These are phyloP conservation scores for Fusarium nematophilum DNA, from an alignment of 2,329 filamentous ascomycete genomes.

Conservation along the genomic window DNA sequence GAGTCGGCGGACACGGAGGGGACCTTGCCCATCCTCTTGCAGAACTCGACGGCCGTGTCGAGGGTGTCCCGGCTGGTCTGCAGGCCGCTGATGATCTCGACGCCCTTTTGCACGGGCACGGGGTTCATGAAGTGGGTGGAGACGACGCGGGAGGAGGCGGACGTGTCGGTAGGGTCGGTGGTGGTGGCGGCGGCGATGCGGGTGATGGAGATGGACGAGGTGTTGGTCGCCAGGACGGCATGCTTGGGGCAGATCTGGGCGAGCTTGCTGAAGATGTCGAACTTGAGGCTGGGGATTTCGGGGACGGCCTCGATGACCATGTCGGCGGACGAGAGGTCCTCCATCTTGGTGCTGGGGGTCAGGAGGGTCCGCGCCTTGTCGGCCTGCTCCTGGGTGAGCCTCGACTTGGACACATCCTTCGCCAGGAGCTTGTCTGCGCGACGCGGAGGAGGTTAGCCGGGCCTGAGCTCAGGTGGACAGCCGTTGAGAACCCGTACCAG, in stretches of 20 bases:
- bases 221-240: constrained; percentile 95
- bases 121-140: constrained; percentile 99
- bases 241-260: constrained; percentile 85
- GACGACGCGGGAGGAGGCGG: constrained; percentile 86
- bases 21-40: constrained; percentile 93
- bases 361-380: constrained; percentile 78
- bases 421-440: constrained; percentile 84
- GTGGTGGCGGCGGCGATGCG: constrained; percentile 91
- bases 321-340: constrained; percentile 84
- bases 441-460: constrained; percentile 4
- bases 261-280: constrained; percentile 85
- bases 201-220: constrained; percentile 98
- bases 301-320: constrained; percentile 98
- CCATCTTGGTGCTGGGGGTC: constrained; percentile 76
- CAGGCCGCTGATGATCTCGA: constrained; percentile 95
- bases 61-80: constrained; percentile 89
- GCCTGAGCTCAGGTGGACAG: too few relatives aligned
- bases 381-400: constrained; percentile 84
- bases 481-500: constrained; percentile 64
- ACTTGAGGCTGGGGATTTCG: constrained; percentile 89
- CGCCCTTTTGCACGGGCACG: constrained; percentile 94
- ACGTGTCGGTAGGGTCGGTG: constrained; percentile 80
- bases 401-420: constrained; percentile 91
- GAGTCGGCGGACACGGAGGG: constrained; percentile 88
- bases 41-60: constrained; percentile 85